These are phyloP conservation scores for Beauveria caledonica DNA, from an alignment of 2,329 filamentous ascomycete genomes.

Conservation along the genomic window DNA sequence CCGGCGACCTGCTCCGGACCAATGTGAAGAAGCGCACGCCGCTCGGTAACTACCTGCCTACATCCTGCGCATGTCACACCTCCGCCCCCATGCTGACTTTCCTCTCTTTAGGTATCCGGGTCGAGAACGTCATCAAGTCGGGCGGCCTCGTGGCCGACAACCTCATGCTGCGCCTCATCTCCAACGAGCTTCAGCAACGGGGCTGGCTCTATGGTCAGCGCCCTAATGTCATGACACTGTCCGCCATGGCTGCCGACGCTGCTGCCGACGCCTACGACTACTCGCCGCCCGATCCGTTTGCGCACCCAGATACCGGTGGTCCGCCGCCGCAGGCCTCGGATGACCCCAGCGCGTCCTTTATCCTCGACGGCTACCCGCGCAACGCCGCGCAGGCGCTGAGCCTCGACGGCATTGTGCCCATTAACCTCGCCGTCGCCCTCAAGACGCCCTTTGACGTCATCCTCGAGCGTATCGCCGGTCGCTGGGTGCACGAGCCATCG, in stretches of 20 bases:
- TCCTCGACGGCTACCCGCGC: slow-evolving; percentile 92
- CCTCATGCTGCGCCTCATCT: slow-evolving; percentile 86
- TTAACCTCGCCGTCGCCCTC: slow-evolving; percentile 86
- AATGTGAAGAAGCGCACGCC: slow-evolving; percentile 87
- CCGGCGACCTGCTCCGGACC: slow-evolving; percentile 81
- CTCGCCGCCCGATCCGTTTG: slow-evolving; percentile 28
- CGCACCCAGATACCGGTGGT: slow-evolving; percentile 28
- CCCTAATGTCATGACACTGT: slow-evolving; percentile 44
- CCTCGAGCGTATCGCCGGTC: slow-evolving; percentile 78
- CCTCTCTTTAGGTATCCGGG: slow-evolving; percentile 64
- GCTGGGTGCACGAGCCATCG: slow-evolving; percentile 88
- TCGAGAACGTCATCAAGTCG: slow-evolving; percentile 78
- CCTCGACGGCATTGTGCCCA: slow-evolving; percentile 76
- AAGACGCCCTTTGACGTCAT: slow-evolving; percentile 81
- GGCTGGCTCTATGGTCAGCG: slow-evolving; percentile 64
- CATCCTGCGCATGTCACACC: slow-evolving; percentile 16
- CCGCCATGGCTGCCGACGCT: slow-evolving; percentile 31
- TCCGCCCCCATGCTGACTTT: not conserved
- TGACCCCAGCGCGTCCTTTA: slow-evolving; percentile 74
- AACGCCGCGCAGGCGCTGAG: slow-evolving; percentile 71
- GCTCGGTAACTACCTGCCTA: slow-evolving; percentile 50
- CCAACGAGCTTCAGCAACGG: slow-evolving; percentile 74
- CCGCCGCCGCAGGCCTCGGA: slow-evolving; percentile 45
- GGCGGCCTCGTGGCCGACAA: slow-evolving; percentile 87
- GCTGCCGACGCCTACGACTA: slow-evolving; percentile 28